Evolutionary conservation across 805 yeast genomes (phyloP).

Genomic region (Kazachstania taianensis): DNA sequence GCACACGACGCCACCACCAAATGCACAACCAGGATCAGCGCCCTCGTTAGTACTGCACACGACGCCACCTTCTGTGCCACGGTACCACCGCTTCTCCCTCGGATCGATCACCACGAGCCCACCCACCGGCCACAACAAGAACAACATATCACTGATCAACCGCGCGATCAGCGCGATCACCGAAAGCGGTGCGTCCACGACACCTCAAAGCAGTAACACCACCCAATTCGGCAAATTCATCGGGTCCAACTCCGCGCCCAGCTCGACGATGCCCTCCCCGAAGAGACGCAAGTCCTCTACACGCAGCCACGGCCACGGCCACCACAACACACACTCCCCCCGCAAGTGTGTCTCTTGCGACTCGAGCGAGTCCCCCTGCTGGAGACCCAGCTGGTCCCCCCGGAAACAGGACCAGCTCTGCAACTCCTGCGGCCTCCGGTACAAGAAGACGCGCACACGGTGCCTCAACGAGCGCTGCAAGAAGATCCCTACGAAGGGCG

Average conservation of each 20-base stretch:
- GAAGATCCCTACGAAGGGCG: conserved; percentile 93
- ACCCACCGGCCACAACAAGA: neutral
- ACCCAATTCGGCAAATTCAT: conserved; percentile 1
- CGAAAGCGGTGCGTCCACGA: neutral
- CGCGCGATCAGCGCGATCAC: conserved; percentile 4
- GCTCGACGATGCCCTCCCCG: conserved; percentile 1
- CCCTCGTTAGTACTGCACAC: conserved; percentile 4
- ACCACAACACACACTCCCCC: conserved; percentile 4
- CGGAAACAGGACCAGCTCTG: conserved; percentile 86
- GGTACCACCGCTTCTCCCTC: conserved; percentile 1
- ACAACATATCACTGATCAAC: neutral
- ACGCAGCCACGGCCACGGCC: neutral
- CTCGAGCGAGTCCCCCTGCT: conserved; percentile 86
- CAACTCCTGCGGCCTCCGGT: conserved; percentile 90
- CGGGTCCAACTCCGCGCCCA: too few species aligned
- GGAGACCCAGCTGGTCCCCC: conserved; percentile 94
- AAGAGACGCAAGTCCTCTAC: neutral
- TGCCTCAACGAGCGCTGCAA: conserved; percentile 69
- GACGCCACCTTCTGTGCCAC: conserved; percentile 4
- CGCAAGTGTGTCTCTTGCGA: conserved; percentile 86
- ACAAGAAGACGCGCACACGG: conserved; percentile 87
- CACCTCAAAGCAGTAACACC: conserved; percentile 1
- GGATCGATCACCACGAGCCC: conserved; percentile 1
- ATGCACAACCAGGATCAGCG: conserved; percentile 8
- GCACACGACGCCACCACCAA: too few species aligned